Conservation (phyloP, 148 eudicot species). For the Camellia lanceoleosa region DNA sequence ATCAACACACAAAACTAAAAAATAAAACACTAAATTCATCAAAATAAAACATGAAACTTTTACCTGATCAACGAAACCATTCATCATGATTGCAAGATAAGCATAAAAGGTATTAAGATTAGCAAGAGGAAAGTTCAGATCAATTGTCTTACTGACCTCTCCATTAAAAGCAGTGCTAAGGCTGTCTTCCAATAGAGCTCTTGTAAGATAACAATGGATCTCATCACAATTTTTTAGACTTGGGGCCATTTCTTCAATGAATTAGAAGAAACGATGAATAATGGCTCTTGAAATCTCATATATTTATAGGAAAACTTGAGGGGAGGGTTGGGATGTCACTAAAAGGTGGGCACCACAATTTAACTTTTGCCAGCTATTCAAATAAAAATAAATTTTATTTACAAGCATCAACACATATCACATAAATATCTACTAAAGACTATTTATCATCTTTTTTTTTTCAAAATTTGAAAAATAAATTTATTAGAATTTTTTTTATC, state of each 20-base stretch:
- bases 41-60: neutral
- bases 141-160: neutral
- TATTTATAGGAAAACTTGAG: constrained; percentile 8
- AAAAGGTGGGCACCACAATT: neutral
- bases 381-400: neutral
- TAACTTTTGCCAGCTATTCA: neutral
- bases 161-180: neutral
- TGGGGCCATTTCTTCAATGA: neutral
- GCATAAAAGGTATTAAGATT: neutral
- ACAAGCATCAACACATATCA: neutral
- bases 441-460: neutral
- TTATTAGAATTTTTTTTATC: neutral
- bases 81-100: neutral
- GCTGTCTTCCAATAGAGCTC: neutral
- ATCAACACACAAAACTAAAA: neutral
- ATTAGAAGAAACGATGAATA: neutral
- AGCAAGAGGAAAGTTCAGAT: neutral
- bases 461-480: neutral
- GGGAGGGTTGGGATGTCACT: too few relatives aligned
- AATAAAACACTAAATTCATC: neutral
- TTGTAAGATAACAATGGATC: neutral
- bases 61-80: neutral
- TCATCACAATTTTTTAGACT: neutral
- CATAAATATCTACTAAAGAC: neutral
- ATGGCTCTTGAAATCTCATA: neutral